Evolutionary conservation across 495 filamentous ascomycete genomes (phyloP).

Genomic region (Hypoxylon fuscum): DNA sequence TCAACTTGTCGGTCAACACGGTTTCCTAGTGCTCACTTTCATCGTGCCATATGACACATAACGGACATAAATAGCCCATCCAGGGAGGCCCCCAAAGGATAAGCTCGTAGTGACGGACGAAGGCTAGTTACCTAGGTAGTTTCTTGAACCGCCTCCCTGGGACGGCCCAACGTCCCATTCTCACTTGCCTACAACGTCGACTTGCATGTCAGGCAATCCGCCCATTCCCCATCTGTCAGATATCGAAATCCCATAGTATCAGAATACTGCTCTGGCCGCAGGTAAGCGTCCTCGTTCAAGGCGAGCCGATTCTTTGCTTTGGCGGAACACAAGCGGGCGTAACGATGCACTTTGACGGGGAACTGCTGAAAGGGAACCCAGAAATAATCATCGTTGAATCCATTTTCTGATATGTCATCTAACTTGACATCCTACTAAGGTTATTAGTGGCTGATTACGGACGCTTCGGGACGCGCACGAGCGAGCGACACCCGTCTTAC

Average conservation of each 20-base stretch:
- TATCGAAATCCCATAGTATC: slow-evolving; percentile 11
- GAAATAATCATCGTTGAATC: slow-evolving; percentile 6
- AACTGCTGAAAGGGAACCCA: neutral
- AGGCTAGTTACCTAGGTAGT: slow-evolving; percentile 19
- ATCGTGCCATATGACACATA: slow-evolving; percentile 34
- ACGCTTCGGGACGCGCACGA: slow-evolving; percentile 37
- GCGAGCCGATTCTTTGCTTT: neutral
- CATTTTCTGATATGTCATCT: slow-evolving; percentile 37
- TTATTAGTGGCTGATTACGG: slow-evolving; percentile 25
- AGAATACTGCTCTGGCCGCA: slow-evolving; percentile 15
- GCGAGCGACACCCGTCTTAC: slow-evolving; percentile 36
- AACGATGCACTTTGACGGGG: neutral
- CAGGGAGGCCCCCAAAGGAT: slow-evolving; percentile 18
- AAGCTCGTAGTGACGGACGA: slow-evolving; percentile 18
- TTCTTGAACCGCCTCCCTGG: slow-evolving; percentile 28
- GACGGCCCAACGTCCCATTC: slow-evolving; percentile 18
- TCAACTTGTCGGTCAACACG: slow-evolving; percentile 26
- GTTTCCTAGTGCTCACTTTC: slow-evolving; percentile 38
- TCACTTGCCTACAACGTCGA: slow-evolving; percentile 22
- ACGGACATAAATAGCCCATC: slow-evolving; percentile 36
- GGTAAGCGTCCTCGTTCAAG: slow-evolving; percentile 25
- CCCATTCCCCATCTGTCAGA: slow-evolving; percentile 11
- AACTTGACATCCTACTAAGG: slow-evolving; percentile 12
- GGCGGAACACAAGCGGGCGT: slow-evolving; percentile 5
- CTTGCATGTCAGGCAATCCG: slow-evolving; percentile 24